phyloP scores from a whole-genome alignment of 495 filamentous ascomycete genomes.

The Penicillium canariense region DNA sequence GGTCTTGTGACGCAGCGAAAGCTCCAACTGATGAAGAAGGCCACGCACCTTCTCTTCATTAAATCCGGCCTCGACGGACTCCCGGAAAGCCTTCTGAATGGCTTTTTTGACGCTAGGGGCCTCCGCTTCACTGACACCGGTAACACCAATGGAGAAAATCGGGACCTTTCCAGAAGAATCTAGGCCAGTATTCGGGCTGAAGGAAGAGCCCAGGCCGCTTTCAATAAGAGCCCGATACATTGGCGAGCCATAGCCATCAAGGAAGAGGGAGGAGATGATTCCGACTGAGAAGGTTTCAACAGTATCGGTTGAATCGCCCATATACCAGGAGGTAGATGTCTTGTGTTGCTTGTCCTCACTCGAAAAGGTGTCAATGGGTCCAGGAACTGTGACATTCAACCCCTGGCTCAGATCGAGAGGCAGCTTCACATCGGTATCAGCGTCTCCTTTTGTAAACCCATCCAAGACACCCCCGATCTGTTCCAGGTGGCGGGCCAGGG shows the following conservation, averaged over 20 bases:
- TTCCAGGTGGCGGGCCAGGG: conserved; percentile 71
- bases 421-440: conserved; percentile 68
- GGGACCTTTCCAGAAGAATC: conserved; percentile 72
- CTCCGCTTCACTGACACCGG: conserved; percentile 75
- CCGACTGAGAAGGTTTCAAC: conserved; percentile 83
- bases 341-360: conserved; percentile 86
- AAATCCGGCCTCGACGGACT: conserved; percentile 70
- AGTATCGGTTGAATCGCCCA: conserved; percentile 76
- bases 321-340: conserved; percentile 88
- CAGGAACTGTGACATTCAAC: conserved; percentile 64
- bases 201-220: conserved; percentile 85
- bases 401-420: conserved; percentile 71
- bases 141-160: conserved; percentile 88
- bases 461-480: conserved; percentile 72
- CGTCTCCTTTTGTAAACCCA: conserved; percentile 63
- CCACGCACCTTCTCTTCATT: conserved; percentile 87
- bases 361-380: conserved; percentile 85
- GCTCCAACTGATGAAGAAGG: conserved; percentile 87
- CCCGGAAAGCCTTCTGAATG: conserved; percentile 64
- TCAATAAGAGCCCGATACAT: conserved; percentile 90
- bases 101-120: conserved; percentile 72
- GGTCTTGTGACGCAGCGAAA: conserved; percentile 89
- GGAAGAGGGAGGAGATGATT: conserved; percentile 74
- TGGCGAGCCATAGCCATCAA: conserved; percentile 94
- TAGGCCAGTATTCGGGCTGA: conserved; percentile 89